Percentiles rank a stretch among this genome's conserved stretches.
Conservation (phyloP, 495 filamentous ascomycete genomes). For the Glonium stellatum region DNA sequence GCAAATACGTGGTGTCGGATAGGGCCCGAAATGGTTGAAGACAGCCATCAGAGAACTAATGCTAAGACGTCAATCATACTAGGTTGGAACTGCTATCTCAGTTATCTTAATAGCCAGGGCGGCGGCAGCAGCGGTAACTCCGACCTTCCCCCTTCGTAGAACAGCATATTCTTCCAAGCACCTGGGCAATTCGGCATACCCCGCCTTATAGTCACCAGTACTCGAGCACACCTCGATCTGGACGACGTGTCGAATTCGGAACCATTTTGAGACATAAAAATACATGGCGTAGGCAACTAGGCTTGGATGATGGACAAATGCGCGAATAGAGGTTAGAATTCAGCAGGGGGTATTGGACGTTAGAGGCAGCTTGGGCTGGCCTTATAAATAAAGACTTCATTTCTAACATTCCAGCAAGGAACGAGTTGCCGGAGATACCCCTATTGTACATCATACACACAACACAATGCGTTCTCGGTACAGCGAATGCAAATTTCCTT, state of each 20-base stretch:
- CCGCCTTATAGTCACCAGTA: not conserved
- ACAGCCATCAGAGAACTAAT: not conserved
- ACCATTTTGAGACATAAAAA: not conserved
- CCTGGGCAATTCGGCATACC: not conserved
- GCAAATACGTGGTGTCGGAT: no score
- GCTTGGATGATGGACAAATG: no score
- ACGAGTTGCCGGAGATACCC: no score
- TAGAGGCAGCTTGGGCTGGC: no score
- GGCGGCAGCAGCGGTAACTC: not conserved
- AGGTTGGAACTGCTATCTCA: slow-evolving; percentile 97
- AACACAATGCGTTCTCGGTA: no score
- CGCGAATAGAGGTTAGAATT: no score
- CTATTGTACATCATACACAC: no score
- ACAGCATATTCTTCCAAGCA: not conserved
- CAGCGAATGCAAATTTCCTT: no score
- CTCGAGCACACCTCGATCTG: not conserved
- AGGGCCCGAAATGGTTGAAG: not conserved
- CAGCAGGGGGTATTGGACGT: no score
- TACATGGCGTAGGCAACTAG: no score
- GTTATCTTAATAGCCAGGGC: slow-evolving; percentile 60
- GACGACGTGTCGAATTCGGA: not conserved
- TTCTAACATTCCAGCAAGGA: no score
- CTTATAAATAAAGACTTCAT: no score
- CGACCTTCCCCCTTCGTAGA: not conserved
- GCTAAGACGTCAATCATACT: slow-evolving; percentile 25